Conservation (phyloP, 202 grass and related monocot species). For the Schoenoplectus tabernaemontani region DNA sequence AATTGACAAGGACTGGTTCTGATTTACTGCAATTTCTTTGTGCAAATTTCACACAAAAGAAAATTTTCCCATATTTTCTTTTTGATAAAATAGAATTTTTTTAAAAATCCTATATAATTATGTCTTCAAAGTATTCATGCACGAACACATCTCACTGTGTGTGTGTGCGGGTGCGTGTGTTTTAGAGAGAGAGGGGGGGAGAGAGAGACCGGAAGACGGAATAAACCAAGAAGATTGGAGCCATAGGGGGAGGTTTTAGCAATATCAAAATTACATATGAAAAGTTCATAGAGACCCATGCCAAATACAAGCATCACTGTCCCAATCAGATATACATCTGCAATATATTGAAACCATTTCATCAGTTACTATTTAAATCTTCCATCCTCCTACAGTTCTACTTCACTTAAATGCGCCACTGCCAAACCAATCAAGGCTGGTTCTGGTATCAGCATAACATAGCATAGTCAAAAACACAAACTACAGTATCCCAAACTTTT, state of each 20-base stretch:
- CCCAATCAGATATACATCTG: constrained; percentile 80
- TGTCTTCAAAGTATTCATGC: not conserved
- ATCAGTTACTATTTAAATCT: constrained; percentile 9
- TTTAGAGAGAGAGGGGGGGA: not conserved
- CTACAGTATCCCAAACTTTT: not conserved
- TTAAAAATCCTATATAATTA: not conserved
- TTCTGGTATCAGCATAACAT: not conserved
- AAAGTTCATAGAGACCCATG: constrained; percentile 80
- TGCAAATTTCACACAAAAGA: not conserved
- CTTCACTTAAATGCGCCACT: not conserved
- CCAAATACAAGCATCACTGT: constrained; percentile 91
- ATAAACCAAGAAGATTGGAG: constrained; percentile 79
- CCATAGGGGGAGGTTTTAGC: constrained; percentile 41
- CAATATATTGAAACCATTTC: not conserved
- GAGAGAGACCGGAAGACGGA: constrained; percentile 51
- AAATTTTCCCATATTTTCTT: not conserved
- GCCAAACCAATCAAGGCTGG: not conserved
- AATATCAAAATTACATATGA: constrained; percentile 87
- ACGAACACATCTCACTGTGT: not conserved
- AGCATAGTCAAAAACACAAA: not conserved
- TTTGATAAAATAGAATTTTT: not conserved
- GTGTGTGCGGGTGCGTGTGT: not conserved
- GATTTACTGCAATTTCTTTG: not conserved
- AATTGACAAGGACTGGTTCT: not conserved
- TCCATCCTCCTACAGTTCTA: not conserved